Percentiles rank a stretch among this genome's conserved stretches.
Conservation (phyloP, 495 filamentous ascomycete species). For the Penicillium cosmopolitanum region DNA sequence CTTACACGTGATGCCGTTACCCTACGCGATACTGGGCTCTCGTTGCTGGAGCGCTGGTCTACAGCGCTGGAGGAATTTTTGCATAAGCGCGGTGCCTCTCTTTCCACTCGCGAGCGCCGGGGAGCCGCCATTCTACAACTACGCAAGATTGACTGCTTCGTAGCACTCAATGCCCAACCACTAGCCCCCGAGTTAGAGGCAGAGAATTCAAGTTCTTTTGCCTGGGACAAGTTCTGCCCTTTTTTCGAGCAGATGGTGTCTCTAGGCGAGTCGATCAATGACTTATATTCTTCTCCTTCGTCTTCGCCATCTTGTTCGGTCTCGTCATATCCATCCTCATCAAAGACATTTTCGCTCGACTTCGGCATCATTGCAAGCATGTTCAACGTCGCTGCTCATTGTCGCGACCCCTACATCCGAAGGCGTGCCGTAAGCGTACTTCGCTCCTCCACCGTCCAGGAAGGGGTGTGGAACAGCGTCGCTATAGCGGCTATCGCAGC, state of each 20-base stretch:
- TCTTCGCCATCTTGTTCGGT: background rate
- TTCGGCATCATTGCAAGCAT: conserved; percentile 58
- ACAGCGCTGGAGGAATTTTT: conserved; percentile 21
- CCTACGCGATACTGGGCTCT: conserved; percentile 12
- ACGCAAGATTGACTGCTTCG: conserved; percentile 12
- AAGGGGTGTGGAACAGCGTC: conserved; percentile 67
- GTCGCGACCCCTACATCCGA: conserved; percentile 57
- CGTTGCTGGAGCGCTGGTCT: conserved; percentile 20
- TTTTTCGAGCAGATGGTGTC: conserved; percentile 30
- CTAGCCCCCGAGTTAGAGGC: background rate
- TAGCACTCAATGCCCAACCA: conserved; percentile 15
- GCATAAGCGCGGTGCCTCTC: conserved; percentile 7
- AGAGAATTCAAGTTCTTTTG: background rate
- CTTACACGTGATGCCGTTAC: background rate
- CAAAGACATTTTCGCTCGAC: conserved; percentile 26
- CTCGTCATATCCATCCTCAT: background rate
- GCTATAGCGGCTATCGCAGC: conserved; percentile 56
- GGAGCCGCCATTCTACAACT: conserved; percentile 24
- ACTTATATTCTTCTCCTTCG: background rate
- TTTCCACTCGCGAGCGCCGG: conserved; percentile 19
- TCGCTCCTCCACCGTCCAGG: conserved; percentile 54
- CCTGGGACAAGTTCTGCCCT: conserved; percentile 25
- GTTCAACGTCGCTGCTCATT: conserved; percentile 61
- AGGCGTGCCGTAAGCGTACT: conserved; percentile 60
- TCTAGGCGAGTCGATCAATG: conserved; percentile 25